phyloP scores from a whole-genome alignment of 768 basidiomycete genomes.

The Rubroboletus satanas region DNA sequence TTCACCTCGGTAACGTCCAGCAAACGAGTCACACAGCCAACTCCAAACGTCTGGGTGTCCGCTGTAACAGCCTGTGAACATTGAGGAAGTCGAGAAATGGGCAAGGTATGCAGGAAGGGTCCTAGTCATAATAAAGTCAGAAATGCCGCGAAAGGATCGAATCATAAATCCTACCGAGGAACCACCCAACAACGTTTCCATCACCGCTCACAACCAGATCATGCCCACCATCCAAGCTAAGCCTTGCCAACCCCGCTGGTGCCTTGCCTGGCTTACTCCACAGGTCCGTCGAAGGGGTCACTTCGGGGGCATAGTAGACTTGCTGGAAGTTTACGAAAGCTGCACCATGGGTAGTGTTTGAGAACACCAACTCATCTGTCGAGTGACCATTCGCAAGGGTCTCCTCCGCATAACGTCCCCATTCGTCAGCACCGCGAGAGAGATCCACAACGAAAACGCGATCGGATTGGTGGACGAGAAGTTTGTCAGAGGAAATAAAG shows the following conservation, averaged over 20 bases:
- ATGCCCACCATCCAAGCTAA: conserved; percentile 74
- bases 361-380: conserved; percentile 54
- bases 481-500: conserved; percentile 53
- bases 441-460: conserved; percentile 52
- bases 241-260: conserved; percentile 52
- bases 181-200: conserved; percentile 67
- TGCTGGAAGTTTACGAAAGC: conserved; percentile 72
- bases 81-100: conserved; percentile 46
- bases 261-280: conserved; percentile 73
- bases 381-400: conserved; percentile 53
- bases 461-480: conserved; percentile 57
- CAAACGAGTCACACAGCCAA: conserved; percentile 54
- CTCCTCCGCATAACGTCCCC: conserved; percentile 45
- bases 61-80: conserved; percentile 47
- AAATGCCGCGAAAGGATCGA: neutral
- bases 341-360: conserved; percentile 38
- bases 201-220: conserved; percentile 61
- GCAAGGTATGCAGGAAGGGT: conserved; percentile 46
- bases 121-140: conserved; percentile 10
- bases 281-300: conserved; percentile 42
- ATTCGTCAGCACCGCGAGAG: conserved; percentile 39
- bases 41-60: conserved; percentile 56
- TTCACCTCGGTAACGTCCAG: conserved; percentile 57
- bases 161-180: conserved; percentile 49
- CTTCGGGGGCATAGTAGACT: conserved; percentile 53